phyloP scores from a whole-genome alignment of 106 monocot genomes.

The Narthecium ossifragum region DNA sequence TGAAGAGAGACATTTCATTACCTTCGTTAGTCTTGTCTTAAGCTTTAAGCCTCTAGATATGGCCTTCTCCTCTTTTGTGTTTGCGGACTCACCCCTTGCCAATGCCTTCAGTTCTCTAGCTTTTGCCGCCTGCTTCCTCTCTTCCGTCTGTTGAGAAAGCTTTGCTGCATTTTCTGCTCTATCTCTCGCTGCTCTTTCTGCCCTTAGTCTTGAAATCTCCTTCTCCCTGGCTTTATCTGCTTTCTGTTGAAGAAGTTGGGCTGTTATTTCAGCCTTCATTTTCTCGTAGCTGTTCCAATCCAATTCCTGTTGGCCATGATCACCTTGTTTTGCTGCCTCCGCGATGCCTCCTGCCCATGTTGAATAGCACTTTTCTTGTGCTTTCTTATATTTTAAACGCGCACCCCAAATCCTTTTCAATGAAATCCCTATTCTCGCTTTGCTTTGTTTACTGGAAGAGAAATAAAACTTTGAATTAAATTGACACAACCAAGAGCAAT shows the following conservation, averaged over 20 bases:
- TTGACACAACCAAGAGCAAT: background rate
- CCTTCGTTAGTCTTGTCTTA: slow-evolving; percentile 47
- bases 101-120: slow-evolving; percentile 22
- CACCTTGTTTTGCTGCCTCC: slow-evolving; percentile 46
- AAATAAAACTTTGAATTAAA: no score
- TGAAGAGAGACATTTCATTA: slow-evolving; percentile 1
- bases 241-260: slow-evolving; percentile 26
- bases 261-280: slow-evolving; percentile 40
- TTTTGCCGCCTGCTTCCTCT: slow-evolving; percentile 18
- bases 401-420: slow-evolving; percentile 57
- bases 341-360: slow-evolving; percentile 40
- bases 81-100: slow-evolving; percentile 12
- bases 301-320: slow-evolving; percentile 37
- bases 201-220: slow-evolving; percentile 36
- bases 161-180: slow-evolving; percentile 31
- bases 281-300: slow-evolving; percentile 78
- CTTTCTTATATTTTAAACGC: slow-evolving; percentile 31
- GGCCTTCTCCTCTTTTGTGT: slow-evolving; percentile 17
- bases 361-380: slow-evolving; percentile 38
- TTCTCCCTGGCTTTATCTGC: slow-evolving; percentile 34
- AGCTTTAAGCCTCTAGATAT: slow-evolving; percentile 37
- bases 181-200: slow-evolving; percentile 34
- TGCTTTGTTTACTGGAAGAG: slow-evolving; percentile 58
- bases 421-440: slow-evolving; percentile 51
- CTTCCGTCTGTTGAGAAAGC: slow-evolving; percentile 26